These are phyloP conservation scores for Ceratocystis cacaofunesta DNA, from an alignment of 2,329 filamentous ascomycete species.

Conservation along the genomic window DNA sequence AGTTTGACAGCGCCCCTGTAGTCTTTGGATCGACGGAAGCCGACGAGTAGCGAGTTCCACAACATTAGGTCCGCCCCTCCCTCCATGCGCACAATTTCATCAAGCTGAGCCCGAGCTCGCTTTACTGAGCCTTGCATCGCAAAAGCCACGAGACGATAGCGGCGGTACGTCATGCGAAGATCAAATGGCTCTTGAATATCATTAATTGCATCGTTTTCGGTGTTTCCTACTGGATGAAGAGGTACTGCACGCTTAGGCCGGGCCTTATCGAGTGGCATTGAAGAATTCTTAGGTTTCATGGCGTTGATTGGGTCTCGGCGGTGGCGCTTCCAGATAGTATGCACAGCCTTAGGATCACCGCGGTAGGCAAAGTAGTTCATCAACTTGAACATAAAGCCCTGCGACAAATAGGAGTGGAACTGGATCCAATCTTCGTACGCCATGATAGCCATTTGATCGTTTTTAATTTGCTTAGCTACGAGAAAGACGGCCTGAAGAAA, in stretches of 20 bases:
- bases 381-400: not conserved
- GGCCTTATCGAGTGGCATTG: not conserved
- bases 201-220: slow-evolving; percentile 9
- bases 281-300: not conserved
- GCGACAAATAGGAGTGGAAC: slow-evolving; percentile 1
- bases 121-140: slow-evolving; percentile 12
- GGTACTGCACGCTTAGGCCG: not conserved
- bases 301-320: not conserved
- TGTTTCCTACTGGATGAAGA: not conserved
- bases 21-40: slow-evolving; percentile 51
- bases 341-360: slow-evolving; percentile 12
- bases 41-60: slow-evolving; percentile 68
- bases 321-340: slow-evolving; percentile 12
- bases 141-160: slow-evolving; percentile 12
- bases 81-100: slow-evolving; percentile 8
- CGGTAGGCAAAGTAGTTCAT: slow-evolving; percentile 12
- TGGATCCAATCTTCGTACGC: slow-evolving; percentile 10
- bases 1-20: slow-evolving; percentile 48
- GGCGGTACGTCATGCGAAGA: slow-evolving; percentile 5
- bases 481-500: not conserved
- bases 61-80: slow-evolving; percentile 38
- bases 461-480: not conserved
- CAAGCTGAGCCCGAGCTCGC: slow-evolving; percentile 11
- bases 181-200: not conserved
- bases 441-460: not conserved